Percentiles rank a stretch among this genome's conserved stretches.
Evolutionary conservation across 257 asterid genomes (phyloP).

Genomic region (Misopates orontium): DNA sequence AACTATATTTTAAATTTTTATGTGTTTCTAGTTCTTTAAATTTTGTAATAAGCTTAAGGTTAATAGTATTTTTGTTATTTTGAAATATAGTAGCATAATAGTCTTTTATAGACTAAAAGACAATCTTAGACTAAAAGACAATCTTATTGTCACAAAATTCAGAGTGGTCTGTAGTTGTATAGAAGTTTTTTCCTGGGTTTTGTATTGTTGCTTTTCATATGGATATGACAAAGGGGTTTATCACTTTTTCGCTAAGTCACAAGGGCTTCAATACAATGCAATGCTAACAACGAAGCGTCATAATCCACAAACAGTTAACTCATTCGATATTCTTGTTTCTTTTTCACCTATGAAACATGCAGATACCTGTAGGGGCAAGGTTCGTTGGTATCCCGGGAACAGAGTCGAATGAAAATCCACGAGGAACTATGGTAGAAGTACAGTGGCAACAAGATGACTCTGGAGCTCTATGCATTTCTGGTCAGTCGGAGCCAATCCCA

Average conservation of each 20-base stretch:
- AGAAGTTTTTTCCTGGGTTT: background rate
- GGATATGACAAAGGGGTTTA: no score
- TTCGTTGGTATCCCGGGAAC: slow-evolving; percentile 73
- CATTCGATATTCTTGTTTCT: background rate
- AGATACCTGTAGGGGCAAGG: slow-evolving; percentile 85
- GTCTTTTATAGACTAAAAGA: no score
- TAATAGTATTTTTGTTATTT: no score
- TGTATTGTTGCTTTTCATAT: no score
- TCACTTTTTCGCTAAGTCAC: no score
- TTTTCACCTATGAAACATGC: slow-evolving; percentile 20
- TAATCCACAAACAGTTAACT: background rate
- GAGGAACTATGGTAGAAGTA: slow-evolving; percentile 76
- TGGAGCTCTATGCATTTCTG: slow-evolving; percentile 80
- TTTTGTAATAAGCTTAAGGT: background rate
- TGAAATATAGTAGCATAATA: no score
- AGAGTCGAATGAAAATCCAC: slow-evolving; percentile 54
- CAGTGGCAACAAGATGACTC: slow-evolving; percentile 93
- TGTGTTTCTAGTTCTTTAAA: background rate
- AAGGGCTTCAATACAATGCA: no score
- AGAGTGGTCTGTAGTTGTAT: background rate
- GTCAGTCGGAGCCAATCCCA: slow-evolving; percentile 55
- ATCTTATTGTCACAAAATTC: background rate
- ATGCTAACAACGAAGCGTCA: no score
- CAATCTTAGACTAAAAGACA: no score
- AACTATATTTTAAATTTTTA: background rate